These are phyloP conservation scores for Pseudogymnoascus sp. DNA, from an alignment of 2,329 filamentous ascomycete genomes.

Conservation along the genomic window DNA sequence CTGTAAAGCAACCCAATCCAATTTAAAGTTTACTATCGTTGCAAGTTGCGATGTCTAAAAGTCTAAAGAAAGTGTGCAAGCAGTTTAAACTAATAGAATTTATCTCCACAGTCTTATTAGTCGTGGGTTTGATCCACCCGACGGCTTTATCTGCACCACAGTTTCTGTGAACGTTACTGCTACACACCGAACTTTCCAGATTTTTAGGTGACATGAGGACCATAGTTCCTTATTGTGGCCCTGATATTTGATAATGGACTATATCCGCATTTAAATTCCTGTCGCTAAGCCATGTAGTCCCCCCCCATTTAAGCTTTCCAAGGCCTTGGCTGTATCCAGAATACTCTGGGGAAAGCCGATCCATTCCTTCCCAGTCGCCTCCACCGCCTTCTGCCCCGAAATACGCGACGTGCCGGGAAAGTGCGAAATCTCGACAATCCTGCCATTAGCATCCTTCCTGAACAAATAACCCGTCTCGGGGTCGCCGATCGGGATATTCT, in stretches of 20 bases:
- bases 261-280: too few species aligned
- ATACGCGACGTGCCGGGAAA: constrained; percentile 18
- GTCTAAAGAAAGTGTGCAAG: too few species aligned
- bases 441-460: constrained; percentile 20
- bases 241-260: not conserved
- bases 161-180: too few species aligned
- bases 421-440: constrained; percentile 14
- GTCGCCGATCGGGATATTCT: constrained; percentile 31
- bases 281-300: not conserved
- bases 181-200: too few species aligned
- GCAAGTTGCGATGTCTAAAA: too few species aligned
- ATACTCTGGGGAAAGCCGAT: constrained; percentile 24
- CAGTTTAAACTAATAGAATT: too few species aligned
- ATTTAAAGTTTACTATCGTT: too few species aligned
- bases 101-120: too few species aligned
- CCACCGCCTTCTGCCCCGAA: constrained; percentile 25
- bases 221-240: not conserved
- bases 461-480: constrained; percentile 35
- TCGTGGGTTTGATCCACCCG: too few species aligned
- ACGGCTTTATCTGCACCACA: too few species aligned
- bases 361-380: constrained; percentile 24
- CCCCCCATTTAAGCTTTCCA: constrained; percentile 18
- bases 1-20: too few species aligned
- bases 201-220: too few species aligned
- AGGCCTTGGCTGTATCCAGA: constrained; percentile 31